Percentiles rank a stretch among this genome's conserved stretches.
Conservation (phyloP, 1,284 basidiomycete genomes). For the Leccinum pachyderme region DNA sequence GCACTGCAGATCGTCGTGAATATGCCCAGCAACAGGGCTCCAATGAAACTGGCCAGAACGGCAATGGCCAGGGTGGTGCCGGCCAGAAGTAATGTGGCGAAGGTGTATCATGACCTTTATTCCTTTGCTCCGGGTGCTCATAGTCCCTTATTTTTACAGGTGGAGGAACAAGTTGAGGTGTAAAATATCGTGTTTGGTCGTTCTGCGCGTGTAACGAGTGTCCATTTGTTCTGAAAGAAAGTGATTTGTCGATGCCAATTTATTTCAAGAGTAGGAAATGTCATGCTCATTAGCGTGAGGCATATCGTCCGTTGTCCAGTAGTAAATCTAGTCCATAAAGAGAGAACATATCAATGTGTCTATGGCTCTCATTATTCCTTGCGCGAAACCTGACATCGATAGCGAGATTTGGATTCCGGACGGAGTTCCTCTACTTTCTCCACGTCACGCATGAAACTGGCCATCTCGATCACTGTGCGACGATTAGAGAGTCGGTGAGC, state of each 20-base stretch:
- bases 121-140: background rate
- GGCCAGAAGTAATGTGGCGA: constrained; percentile 4
- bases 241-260: too few relatives aligned
- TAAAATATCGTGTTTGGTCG: background rate
- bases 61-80: background rate
- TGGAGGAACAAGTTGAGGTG: background rate
- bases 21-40: constrained; percentile 1
- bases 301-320: too few relatives aligned
- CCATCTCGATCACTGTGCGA: background rate
- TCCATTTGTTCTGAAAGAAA: background rate
- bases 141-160: background rate
- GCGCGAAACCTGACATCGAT: too few relatives aligned
- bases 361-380: too few relatives aligned
- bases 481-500: background rate
- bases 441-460: background rate
- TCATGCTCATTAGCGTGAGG: background rate
- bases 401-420: too few relatives aligned
- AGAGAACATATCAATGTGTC: too few relatives aligned
- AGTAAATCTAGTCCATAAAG: too few relatives aligned
- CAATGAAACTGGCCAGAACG: background rate
- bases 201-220: background rate
- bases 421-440: too few relatives aligned
- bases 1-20: constrained; percentile 5
- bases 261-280: background rate
- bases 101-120: background rate